Evolutionary conservation across 306 rosid genomes (phyloP), one percentile per base, ranked within the genome.

Genomic region (Medicago arabica): DNA sequence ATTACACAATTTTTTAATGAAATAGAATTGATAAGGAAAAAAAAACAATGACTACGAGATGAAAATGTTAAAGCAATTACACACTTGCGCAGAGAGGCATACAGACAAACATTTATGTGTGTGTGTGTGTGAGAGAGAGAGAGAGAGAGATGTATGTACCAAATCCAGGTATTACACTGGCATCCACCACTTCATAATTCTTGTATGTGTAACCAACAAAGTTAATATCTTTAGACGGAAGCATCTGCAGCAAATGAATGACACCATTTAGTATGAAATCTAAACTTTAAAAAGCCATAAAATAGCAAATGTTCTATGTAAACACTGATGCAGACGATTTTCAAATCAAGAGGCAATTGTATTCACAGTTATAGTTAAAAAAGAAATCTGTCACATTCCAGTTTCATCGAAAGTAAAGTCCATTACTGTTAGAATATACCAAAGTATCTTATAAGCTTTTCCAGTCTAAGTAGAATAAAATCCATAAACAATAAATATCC

Each of bases 151-250:
- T 71, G 46, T 39, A 76, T 50, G 55, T 91, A 93, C 98, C 96
- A 18, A 91, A 87, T 78, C 94, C 98, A 40, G 97, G 96, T 72
- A 87, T 70, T 67, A 91, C 92, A 75, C 85, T 83, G 68, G 89
- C 91, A 34, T 88, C 88, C 79, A 91, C 88, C 18, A 93, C 88
- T 81, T 93, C 98, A 7, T 87, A 85, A 86, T 93, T 93, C 85
- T 91, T 93, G 72, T 91, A 93, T 8, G 98, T 93, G 85, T 93
- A 93, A 5, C 98, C 98, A 59, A 91, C 98, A 18, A 93, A 93
- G 87, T 93, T 93, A 68, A 90, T 67, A 82, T 93, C 98, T 80
- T 90, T 91, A 12, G 98, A 93, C 21, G 97, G 88, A 74, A 93
- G 81, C 98, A 93, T 93, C 98, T 93, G 88, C 85, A 87, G 69